These are phyloP conservation scores for Chrysochromulina tobinii DNA, from an alignment of 78 protist species.

Conservation along the genomic window DNA sequence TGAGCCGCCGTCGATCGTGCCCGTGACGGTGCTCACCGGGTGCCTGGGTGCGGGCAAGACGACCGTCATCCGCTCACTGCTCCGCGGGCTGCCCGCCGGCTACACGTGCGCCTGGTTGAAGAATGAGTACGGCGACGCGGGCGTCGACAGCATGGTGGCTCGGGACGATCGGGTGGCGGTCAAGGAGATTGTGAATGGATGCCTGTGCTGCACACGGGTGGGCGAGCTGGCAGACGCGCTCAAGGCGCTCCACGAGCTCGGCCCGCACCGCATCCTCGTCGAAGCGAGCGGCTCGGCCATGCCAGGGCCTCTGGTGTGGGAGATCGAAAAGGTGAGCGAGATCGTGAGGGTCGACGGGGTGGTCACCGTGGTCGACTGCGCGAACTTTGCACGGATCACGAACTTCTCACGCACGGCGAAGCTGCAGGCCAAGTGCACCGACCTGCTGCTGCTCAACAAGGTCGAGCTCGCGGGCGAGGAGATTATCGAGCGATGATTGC, in stretches of 20 bases:
- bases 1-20: neutral
- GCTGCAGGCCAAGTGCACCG: constrained; percentile 49
- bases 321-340: constrained; percentile 44
- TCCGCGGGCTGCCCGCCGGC: neutral
- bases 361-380: constrained; percentile 67
- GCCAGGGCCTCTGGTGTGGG: neutral
- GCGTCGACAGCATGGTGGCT: too few relatives aligned
- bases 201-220: constrained; percentile 74
- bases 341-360: constrained; percentile 63
- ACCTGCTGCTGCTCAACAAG: constrained; percentile 49
- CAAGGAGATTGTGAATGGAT: constrained; percentile 34
- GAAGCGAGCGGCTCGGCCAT: constrained; percentile 37
- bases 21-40: neutral
- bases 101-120: neutral
- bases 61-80: neutral
- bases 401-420: constrained; percentile 16
- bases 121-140: too few relatives aligned
- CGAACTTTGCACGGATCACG: neutral
- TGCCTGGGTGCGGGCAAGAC: neutral
- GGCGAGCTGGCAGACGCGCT: constrained; percentile 18
- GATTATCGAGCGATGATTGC: too few relatives aligned
- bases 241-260: neutral
- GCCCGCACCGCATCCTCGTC: constrained; percentile 9
- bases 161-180: too few relatives aligned
- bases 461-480: constrained; percentile 31